Evolutionary conservation across 371 early-diverging fungal species (phyloP).

Genomic region (Thermomucor indicae-seudaticae): DNA sequence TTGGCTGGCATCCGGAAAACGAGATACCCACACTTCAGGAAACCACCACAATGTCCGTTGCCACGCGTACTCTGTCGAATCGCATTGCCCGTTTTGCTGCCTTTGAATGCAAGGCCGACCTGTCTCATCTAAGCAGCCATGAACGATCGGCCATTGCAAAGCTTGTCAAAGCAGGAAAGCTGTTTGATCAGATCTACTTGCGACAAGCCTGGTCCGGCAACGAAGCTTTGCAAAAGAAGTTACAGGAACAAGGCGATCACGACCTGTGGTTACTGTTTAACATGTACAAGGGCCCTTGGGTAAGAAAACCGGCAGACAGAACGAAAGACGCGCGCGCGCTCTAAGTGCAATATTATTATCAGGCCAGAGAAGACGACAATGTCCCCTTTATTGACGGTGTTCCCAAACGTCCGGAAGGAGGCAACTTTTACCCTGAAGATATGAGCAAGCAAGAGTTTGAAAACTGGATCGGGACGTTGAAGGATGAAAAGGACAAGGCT

Average conservation of each 20-base stretch:
- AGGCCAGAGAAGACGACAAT: slow-evolving; percentile 48
- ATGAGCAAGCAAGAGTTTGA: slow-evolving; percentile 70
- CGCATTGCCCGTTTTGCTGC: slow-evolving; percentile 49
- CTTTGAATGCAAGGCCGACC: slow-evolving; percentile 56
- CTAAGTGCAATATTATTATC: neutral
- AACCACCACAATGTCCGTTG: slow-evolving; percentile 18
- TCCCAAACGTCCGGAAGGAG: slow-evolving; percentile 58
- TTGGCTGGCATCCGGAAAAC: too few relatives aligned
- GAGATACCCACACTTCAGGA: too few relatives aligned
- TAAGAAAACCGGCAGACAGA: slow-evolving; percentile 3
- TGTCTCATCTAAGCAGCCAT: slow-evolving; percentile 51
- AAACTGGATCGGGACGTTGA: slow-evolving; percentile 50
- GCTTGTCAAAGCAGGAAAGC: slow-evolving; percentile 59
- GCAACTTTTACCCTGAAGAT: slow-evolving; percentile 76
- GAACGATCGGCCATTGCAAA: slow-evolving; percentile 66
- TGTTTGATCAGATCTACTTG: slow-evolving; percentile 63
- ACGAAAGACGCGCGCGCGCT: too few relatives aligned
- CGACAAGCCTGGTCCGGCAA: slow-evolving; percentile 74
- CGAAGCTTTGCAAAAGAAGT: slow-evolving; percentile 48
- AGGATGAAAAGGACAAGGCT: slow-evolving; percentile 32
- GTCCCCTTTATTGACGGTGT: slow-evolving; percentile 59
- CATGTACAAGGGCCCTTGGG: slow-evolving; percentile 77
- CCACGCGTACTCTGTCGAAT: slow-evolving; percentile 22
- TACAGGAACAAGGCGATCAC: slow-evolving; percentile 32
- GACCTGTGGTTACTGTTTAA: slow-evolving; percentile 54